Base-by-base conservation (phyloP, 257 asterid species). In the Phtheirospermum japonicum region DNA sequence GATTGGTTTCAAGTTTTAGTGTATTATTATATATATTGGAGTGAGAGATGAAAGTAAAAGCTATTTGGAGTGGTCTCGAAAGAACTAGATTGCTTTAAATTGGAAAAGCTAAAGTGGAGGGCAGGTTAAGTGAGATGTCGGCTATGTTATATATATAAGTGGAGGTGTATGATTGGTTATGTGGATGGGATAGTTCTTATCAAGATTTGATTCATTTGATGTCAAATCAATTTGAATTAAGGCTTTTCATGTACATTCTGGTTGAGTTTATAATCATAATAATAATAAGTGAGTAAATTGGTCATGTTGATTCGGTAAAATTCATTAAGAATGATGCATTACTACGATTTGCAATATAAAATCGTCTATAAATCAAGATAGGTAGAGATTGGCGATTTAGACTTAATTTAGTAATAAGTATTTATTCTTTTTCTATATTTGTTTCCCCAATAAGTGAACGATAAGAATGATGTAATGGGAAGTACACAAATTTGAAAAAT, bases 31-130 rank as follows among this genome's bases (percentile, higher is more conserved):
- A 23, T 23, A 23, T 23, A 23, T 39, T 64, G 34, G 46, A 65
- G 70, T 66, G 64, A 7, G 59, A 39, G 37, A 50, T 67, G 55
- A 11, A 16, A 67, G 73, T 40, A 23, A 42, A 62, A 59, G 36
- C 12, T 39, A 23, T 37, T 39, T 39, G 13, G 5, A 9, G 34
- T 51, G 67, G n/a, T 68, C 67, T 59, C 28, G 63, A 60, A 52
- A 49, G 46, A 28, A 60, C 62, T 60, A 68, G 67, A 13, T 67
- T 57, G 65, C 40, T 67, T 67, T 57, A 57, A 45, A 17, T 39
- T 42, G 56, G 57, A 1, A 36, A 37, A 17, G 40, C 20, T 57
- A 68, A 59, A 59, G 66, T n/a, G n/a, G n/a, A n/a, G n/a, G n/a
- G n/a, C n/a, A n/a, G n/a, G n/a, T 59, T 59, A 59, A 57, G 52